Conservation (phyloP, 192 early-diverging fungal species). For the Obelidium mucronatum region DNA sequence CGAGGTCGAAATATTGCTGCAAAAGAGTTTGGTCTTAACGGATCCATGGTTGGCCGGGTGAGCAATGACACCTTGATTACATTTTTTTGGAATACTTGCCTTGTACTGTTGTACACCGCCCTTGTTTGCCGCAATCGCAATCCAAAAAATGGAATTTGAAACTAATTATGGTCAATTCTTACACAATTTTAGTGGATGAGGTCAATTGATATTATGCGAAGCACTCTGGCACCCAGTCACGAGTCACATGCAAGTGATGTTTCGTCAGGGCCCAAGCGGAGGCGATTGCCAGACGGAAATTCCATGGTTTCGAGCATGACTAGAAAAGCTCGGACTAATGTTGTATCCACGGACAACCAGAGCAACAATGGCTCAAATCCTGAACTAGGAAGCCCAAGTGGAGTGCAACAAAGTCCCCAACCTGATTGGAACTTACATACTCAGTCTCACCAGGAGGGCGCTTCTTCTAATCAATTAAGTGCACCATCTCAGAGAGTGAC, state of each 20-base stretch:
- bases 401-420: neutral
- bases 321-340: neutral
- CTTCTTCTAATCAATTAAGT: too few species aligned
- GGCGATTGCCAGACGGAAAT: constrained; percentile 21
- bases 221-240: neutral
- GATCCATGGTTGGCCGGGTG: constrained; percentile 31
- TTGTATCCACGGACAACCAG: too few species aligned
- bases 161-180: neutral
- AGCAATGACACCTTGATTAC: neutral
- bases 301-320: constrained; percentile 29
- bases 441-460: neutral
- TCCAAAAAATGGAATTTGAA: neutral
- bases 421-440: too few species aligned
- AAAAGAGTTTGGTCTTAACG: constrained; percentile 28
- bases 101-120: too few species aligned
- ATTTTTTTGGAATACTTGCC: neutral
- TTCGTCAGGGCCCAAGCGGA: neutral
- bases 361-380: neutral
- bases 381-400: neutral
- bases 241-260: too few species aligned
- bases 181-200: constrained; percentile 25
- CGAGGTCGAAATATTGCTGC: constrained; percentile 28
- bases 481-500: neutral
- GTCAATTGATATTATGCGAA: constrained; percentile 10
- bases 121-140: neutral